These are phyloP conservation scores for Jasminum sambac DNA, from an alignment of 257 asterid species.

Conservation along the genomic window DNA sequence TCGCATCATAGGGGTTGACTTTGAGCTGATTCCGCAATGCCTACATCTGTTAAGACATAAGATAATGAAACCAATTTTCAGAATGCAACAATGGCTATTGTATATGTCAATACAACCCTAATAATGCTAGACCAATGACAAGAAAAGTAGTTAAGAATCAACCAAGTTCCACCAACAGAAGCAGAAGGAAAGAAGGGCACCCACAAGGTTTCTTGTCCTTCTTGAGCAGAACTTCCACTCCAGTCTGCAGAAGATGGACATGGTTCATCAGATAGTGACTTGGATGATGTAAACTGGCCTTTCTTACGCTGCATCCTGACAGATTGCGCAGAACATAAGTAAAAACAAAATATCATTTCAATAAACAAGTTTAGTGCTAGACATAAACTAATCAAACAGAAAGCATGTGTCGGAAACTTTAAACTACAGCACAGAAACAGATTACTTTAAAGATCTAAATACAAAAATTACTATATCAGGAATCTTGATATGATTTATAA, in stretches of 20 bases:
- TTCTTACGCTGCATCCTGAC: conserved; percentile 98
- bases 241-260: conserved; percentile 84
- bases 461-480: conserved; percentile 5
- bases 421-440: neutral
- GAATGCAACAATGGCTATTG: conserved; percentile 7
- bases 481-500: conserved; percentile 2
- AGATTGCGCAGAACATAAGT: conserved; percentile 22
- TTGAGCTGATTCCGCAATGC: conserved; percentile 89
- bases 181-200: conserved; percentile 27
- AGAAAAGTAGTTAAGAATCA: neutral
- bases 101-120: neutral
- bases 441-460: neutral
- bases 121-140: conserved; percentile 22
- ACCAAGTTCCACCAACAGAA: conserved; percentile 15
- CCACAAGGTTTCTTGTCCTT: conserved; percentile 89
- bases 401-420: neutral
- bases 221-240: conserved; percentile 61
- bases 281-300: conserved; percentile 94
- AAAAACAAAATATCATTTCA: conserved; percentile 9
- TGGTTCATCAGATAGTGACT: conserved; percentile 71
- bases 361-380: conserved; percentile 1
- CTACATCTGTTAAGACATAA: conserved; percentile 57
- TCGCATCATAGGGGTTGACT: conserved; percentile 97
- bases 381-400: neutral
- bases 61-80: conserved; percentile 20